A percentile compares a stretch with the other conserved stretches of the same genome.
These are phyloP conservation scores for Fomitopsis schrenkii DNA, from an alignment of 1,284 basidiomycete species.

Conservation along the genomic window DNA sequence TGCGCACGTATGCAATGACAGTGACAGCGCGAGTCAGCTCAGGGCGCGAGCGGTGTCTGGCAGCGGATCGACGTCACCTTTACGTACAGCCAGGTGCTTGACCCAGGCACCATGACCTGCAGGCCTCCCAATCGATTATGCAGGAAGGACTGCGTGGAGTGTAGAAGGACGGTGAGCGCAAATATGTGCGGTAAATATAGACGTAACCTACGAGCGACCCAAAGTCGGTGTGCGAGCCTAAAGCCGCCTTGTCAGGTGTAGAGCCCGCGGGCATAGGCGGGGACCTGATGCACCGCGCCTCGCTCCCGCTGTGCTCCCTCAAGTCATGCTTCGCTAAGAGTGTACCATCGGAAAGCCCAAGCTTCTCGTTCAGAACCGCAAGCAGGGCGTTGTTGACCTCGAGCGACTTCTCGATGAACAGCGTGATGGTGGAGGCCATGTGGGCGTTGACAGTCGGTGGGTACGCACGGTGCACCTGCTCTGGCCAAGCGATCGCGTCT, in stretches of 20 bases:
- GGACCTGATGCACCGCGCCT: slow-evolving; percentile 35
- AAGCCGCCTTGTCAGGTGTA: slow-evolving; percentile 22
- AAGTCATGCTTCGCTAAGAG: slow-evolving; percentile 26
- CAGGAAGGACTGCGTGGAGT: slow-evolving; percentile 49
- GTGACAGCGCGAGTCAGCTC: too few species aligned
- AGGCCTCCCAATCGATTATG: slow-evolving; percentile 71
- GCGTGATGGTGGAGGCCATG: slow-evolving; percentile 28
- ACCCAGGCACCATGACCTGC: slow-evolving; percentile 63
- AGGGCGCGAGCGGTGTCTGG: background rate
- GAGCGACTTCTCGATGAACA: slow-evolving; percentile 31
- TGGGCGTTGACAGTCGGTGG: slow-evolving; percentile 29
- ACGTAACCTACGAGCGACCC: slow-evolving; percentile 24
- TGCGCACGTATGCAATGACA: too few species aligned
- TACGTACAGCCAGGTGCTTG: slow-evolving; percentile 66
- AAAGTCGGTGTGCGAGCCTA: slow-evolving; percentile 36
- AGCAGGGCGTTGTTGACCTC: slow-evolving; percentile 31
- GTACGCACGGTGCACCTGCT: slow-evolving; percentile 27
- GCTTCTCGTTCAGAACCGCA: slow-evolving; percentile 23
- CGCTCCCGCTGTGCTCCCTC: slow-evolving; percentile 33
- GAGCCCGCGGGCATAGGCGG: slow-evolving; percentile 19
- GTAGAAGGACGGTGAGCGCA: background rate
- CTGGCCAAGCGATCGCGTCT: slow-evolving; percentile 30
- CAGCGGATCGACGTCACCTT: slow-evolving; percentile 34
- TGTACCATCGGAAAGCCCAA: slow-evolving; percentile 20
- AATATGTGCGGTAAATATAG: background rate